Base-by-base conservation (phyloP, 768 basidiomycete species). In the Lepiota brunneoincarnata region DNA sequence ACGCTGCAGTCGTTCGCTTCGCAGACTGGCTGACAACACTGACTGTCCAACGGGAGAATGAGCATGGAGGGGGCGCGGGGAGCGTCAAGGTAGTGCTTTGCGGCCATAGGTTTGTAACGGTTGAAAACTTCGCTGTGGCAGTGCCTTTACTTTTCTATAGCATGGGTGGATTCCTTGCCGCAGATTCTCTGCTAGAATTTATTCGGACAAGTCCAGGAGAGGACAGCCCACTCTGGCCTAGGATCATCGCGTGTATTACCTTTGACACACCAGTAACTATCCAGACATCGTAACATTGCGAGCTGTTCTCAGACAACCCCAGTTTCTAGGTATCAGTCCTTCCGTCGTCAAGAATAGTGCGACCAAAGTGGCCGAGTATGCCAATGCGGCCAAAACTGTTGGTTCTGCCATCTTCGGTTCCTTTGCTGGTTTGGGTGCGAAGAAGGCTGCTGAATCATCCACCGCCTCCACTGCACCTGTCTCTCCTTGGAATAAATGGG, bases 11-110 rank as follows among this genome's bases (percentile, higher is more conserved):
- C 2, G 80, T 87, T 26, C 82, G 83, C 6, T 95, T 97, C 67
- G 83, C 91, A 6, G 93, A 96, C 64, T 97, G 94, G 95, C 80
- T 97, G 39, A 89, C 91, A 0, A 88, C 83, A n/a, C 70, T 91
- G 18, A 91, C 89, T 4, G 88, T 96, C n/a, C 81, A 91, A 65
- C 81, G 80, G 57, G 94, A 96, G 67, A 87, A 87, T 18, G 82
- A 84, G 11, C 76, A 83, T 46, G 89, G 90, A 4, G 66, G 77
- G n/a, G 86, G 86, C 5, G 86, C 89, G 10, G 91, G 91, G 7
- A 87, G 81, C 40, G 87, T 86, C 0, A 91, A 83, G 66, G 80
- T 96, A 45, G 87, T 94, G 3, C 75, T 97, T 6, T 94, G 93
- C 65, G 93, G 93, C 4, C 94, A 97, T 64, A 92, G 90, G 91